Base-by-base conservation (phyloP, 2,329 filamentous ascomycete genomes). In the Microthyrium microscopicum region DNA sequence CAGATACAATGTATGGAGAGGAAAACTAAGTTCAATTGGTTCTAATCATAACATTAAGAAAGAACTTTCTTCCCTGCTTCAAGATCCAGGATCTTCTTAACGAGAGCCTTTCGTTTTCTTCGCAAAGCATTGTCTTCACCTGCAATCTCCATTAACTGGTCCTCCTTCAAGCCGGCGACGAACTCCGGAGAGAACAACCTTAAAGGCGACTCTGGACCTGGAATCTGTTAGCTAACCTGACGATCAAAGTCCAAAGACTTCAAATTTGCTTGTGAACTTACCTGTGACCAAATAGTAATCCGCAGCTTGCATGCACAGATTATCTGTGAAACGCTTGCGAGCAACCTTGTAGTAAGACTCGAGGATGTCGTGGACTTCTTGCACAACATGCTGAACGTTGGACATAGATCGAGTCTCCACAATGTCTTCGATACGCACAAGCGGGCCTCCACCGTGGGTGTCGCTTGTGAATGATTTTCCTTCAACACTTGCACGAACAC, bases 331-430 rank as follows among this genome's bases (percentile, higher is more conserved):
- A 36, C 48, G 51, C 35, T 50, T 53, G 17, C 54, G 35, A 37
- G 55, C 48, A 25, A 53, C 50, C 39, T 53, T 51, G 47, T 58
- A 60, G 40, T 52, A 54, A 0, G 55, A 54, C 19, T 58, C 48
- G 0, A 80, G 55, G 1, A 68, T 64, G 38, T 78, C 66, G 35
- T 76, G 68, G 4, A 79, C 63, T 7, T 72, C 61, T 21, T 66
- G 55, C 3, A 58, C 42, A 1, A 52, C 49, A 26, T 61, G 49
- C 4, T 60, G 44, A 0, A 50, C 47, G 32, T 57, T 61, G 35
- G 46, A 51, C 42, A 52, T 48, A n/a, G 39, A 36, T 21, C 45
- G 34, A 2, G 5, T 38, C 17, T 42, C 26, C 20, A 44, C 30
- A 18, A 42, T 35, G n/a, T 41, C 20, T 34, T 45, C 36, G n/a